These are phyloP conservation scores for Cryptococcus sp. DNA, from an alignment of 1,284 basidiomycete genomes.

Conservation along the genomic window DNA sequence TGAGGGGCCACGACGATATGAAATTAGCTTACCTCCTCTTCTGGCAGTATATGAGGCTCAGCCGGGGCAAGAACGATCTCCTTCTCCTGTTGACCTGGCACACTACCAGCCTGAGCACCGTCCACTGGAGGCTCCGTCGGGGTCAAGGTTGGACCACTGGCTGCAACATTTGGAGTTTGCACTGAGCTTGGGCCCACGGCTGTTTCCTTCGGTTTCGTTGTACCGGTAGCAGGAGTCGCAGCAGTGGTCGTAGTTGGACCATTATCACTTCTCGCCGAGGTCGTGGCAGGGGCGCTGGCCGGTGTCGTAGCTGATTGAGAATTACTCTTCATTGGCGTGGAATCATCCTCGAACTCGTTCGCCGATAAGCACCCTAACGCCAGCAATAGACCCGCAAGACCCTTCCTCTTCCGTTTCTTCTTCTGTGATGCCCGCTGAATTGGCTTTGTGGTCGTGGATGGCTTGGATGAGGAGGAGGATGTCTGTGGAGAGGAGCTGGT, in stretches of 20 bases:
- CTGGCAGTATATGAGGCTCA: conserved; percentile 40
- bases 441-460: conserved; percentile 3
- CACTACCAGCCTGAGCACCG: conserved; percentile 5
- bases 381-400: conserved; percentile 41
- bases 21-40: conserved; percentile 42
- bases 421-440: conserved; percentile 23
- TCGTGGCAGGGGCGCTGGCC: conserved; percentile 14
- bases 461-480: conserved; percentile 5
- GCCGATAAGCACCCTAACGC: conserved; percentile 47
- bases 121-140: conserved; percentile 6
- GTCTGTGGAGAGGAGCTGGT: conserved; percentile 8
- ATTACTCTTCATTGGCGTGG: conserved; percentile 11
- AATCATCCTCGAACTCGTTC: conserved; percentile 46
- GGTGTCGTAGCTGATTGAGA: conserved; percentile 15
- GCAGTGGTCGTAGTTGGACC: neutral
- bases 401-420: conserved; percentile 47
- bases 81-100: conserved; percentile 13
- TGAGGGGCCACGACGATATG: neutral
- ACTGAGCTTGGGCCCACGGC: neutral
- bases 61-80: conserved; percentile 34
- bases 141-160: conserved; percentile 17
- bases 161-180: conserved; percentile 4
- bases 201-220: neutral
- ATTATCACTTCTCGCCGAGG: conserved; percentile 8
- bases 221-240: neutral